Base-by-base conservation (phyloP, 768 basidiomycete species). In the Porphyrellus cyaneotinctus region DNA sequence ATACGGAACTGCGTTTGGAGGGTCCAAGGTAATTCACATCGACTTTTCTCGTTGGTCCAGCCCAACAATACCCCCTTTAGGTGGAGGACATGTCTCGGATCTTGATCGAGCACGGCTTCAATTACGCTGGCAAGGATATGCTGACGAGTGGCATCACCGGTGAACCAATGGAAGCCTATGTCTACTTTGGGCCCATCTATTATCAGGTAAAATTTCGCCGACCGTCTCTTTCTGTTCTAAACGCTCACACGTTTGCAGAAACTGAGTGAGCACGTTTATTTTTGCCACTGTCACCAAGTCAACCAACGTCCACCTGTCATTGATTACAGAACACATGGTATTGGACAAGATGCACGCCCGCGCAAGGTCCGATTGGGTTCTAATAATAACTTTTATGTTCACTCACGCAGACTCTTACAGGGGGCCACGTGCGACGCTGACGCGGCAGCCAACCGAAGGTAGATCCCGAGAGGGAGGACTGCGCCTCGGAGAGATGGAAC, bases 321-420 rank as follows among this genome's bases (percentile, higher is more conserved):
- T 22, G 53, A 22, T 35, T 45, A 36, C 59, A 89, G 85, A 95
- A 76, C 95, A 95, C 74, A 98, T 98, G 95, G 95, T 98, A 46
- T 89, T 97, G 87, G 97, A 99, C 78, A 99, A 99, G 78, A 99
- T 99, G 97, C 97, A 99, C 63, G 97, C 97, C 59, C 87, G 97
- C 52, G 94, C 97, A 46, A 87, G 92, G 91, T 87, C 69, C 62
- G 78, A 33, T 24, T 23, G 36, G 30, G 46, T 41, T 47, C 43
- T 53, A 57, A 59, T 46, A 48, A 58, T 54, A 48, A 37, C 26
- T 47, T 45, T 37, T 33, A 2, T n/a, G 9, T 23, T 31, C 24
- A 28, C 26, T 56, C 38, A 56, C 59, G 53, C 47, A 57, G n/a
- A 28, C 22, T 23, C n/a, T 26, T 26, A 4, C 68, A 94, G 91